Evolutionary conservation across 1,284 basidiomycete species (phyloP).

Genomic region (Volvariella volvacea): DNA sequence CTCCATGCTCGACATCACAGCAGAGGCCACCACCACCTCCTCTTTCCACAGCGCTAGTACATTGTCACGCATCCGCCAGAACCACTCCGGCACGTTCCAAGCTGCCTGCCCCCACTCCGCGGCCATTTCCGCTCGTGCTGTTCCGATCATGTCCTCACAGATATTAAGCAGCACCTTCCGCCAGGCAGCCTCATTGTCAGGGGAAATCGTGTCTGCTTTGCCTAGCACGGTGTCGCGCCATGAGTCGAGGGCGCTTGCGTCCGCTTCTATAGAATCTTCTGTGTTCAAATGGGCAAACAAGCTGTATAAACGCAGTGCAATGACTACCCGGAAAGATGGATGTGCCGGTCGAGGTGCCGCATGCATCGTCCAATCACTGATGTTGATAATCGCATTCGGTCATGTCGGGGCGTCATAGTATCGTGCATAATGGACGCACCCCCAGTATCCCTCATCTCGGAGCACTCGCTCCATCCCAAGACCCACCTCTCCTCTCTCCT

Average conservation of each 20-base stretch:
- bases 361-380: conserved; percentile 73
- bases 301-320: conserved; percentile 61
- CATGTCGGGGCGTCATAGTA: too few species aligned
- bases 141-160: conserved; percentile 22
- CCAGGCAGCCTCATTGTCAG: conserved; percentile 34
- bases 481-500: conserved; percentile 28
- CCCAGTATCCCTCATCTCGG: conserved; percentile 64
- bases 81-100: conserved; percentile 12
- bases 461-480: conserved; percentile 44
- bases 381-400: conserved; percentile 3
- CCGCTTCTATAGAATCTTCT: conserved; percentile 13
- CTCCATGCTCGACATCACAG: conserved; percentile 36
- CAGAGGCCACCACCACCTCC: conserved; percentile 45
- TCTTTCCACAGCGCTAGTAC: conserved; percentile 34
- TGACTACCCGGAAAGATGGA: conserved; percentile 72
- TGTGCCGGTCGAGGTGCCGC: conserved; percentile 48
- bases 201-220: conserved; percentile 26
- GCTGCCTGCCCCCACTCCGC: conserved; percentile 9
- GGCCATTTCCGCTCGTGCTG: conserved; percentile 15
- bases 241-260: conserved; percentile 26
- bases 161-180: conserved; percentile 24
- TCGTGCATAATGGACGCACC: conserved; percentile 35
- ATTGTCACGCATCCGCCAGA: conserved; percentile 29
- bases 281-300: conserved; percentile 21
- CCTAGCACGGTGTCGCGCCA: conserved; percentile 60